Conservation (phyloP, 1,284 basidiomycete genomes). For the Wolfiporia cocos region DNA sequence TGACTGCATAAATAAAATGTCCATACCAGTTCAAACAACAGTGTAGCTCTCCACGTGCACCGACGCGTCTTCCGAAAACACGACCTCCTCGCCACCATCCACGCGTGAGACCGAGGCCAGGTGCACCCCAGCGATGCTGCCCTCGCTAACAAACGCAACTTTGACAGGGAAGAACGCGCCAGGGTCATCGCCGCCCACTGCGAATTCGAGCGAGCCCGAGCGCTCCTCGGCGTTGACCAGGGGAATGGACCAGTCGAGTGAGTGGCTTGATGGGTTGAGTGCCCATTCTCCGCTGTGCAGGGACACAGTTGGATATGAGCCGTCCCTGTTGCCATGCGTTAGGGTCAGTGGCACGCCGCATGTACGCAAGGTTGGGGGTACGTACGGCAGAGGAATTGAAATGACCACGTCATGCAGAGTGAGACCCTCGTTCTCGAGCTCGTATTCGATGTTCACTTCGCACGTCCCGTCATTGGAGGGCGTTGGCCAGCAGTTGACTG, state of each 20-base stretch:
- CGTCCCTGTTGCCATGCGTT: constrained; percentile 39
- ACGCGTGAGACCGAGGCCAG: constrained; percentile 53
- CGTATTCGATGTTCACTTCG: constrained; percentile 96
- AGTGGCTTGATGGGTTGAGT: constrained; percentile 72
- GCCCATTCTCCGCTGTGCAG: constrained; percentile 77
- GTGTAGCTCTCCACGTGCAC: constrained; percentile 70
- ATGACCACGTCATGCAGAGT: constrained; percentile 83
- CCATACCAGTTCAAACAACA: constrained; percentile 16
- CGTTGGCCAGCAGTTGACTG: constrained; percentile 94
- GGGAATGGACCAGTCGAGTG: constrained; percentile 81
- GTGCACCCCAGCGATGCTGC: constrained; percentile 69
- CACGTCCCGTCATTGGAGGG: constrained; percentile 85
- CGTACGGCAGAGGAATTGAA: constrained; percentile 88
- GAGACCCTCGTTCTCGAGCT: constrained; percentile 83
- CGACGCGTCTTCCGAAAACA: constrained; percentile 77
- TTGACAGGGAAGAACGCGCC: constrained; percentile 91
- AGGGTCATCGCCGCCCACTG: constrained; percentile 76
- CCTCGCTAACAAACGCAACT: constrained; percentile 76
- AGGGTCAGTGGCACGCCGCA: constrained; percentile 3
- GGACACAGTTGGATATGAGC: constrained; percentile 82
- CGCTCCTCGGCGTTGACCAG: constrained; percentile 52
- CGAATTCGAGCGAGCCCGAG: constrained; percentile 85
- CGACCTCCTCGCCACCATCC: constrained; percentile 52
- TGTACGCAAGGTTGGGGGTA: constrained; percentile 15
- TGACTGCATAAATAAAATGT: background rate